Base-by-base conservation (phyloP, 306 rosid species). In the Glycine soja region DNA sequence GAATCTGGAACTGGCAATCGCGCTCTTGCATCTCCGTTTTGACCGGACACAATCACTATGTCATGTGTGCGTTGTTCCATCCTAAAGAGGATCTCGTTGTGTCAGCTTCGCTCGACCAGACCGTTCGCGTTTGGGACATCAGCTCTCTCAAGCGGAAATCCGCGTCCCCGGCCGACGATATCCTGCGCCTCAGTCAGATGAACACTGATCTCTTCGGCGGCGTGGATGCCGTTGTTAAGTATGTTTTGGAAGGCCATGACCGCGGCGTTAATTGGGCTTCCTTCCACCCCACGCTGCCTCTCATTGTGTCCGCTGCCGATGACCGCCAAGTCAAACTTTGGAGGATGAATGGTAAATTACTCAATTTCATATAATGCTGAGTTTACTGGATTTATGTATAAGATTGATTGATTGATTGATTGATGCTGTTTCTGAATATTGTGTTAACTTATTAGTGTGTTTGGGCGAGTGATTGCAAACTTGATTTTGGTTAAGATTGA, bases 1-100 rank as follows among this genome's bases (percentile, higher is more conserved):
- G 99, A 14, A 88, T 95, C 65, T 95, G 99, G 99, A 95, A 95
- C 84, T 95, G 99, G 99, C 99, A 95, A 72, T 95, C 99, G 5
- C 93, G 99, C 3, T 91, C 97, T 15, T 93, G 99, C 61, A 86
- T 95, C 72, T 91, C 99, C 72, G 99, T 95, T 45, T 85, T 95
- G 83, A 95, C 99, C 8, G 99, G 99, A 19, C 99, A 95, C 83
- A 95, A 95, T 50, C 99, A 95, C 74, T 95, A 95, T 75, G 99
- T 95, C 4, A 95, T 95, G 99, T 92, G 97, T 45, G 99, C 99
- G 10, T 78, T 95, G 45, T 95, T 95, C 80, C 99, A 95, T 80
- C 97, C 95, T 3, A 93, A 91, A 59, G 97, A 95, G 24, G 99
- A 95, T 81, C 94, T 95, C 13, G 95, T 95, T 7, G 97, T 95